A percentile compares a stretch with the other conserved stretches of the same genome.
Conservation (phyloP, 768 basidiomycete genomes). For the Dioszegia aurantiaca region DNA sequence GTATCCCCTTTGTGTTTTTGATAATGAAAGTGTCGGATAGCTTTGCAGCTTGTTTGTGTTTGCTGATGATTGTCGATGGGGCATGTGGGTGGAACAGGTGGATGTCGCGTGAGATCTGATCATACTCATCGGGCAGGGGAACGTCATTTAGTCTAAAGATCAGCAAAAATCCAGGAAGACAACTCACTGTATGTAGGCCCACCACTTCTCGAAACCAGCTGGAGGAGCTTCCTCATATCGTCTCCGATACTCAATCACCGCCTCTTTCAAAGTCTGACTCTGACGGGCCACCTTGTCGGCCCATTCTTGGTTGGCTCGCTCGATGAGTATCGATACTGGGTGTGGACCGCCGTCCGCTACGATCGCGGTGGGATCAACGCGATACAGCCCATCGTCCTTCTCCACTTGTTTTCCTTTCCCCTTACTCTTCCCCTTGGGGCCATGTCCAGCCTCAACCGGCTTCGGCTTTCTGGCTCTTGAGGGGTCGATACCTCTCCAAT, state of each 20-base stretch:
- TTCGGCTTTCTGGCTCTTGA: too few relatives aligned
- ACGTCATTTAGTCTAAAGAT: constrained; percentile 33
- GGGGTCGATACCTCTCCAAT: too few relatives aligned
- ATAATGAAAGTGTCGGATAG: constrained; percentile 25
- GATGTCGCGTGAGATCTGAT: constrained; percentile 59
- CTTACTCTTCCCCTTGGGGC: background rate
- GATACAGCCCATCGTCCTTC: background rate
- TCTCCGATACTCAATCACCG: constrained; percentile 54
- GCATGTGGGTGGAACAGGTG: constrained; percentile 76
- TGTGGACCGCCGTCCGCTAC: constrained; percentile 41
- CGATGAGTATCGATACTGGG: constrained; percentile 57
- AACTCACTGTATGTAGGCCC: constrained; percentile 55
- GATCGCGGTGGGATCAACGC: background rate
- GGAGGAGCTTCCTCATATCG: constrained; percentile 51
- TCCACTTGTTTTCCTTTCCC: background rate
- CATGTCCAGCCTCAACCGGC: too few relatives aligned
- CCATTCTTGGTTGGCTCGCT: constrained; percentile 55
- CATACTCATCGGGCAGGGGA: constrained; percentile 47
- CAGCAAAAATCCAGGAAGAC: constrained; percentile 21
- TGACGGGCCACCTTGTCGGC: constrained; percentile 44
- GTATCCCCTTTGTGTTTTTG: constrained; percentile 20
- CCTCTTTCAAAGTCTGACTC: constrained; percentile 54
- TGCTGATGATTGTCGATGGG: constrained; percentile 53
- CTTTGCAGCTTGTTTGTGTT: constrained; percentile 21
- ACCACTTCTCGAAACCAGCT: constrained; percentile 58